Conservation (phyloP, 805 yeast species). For the Candida morakotiae region DNA sequence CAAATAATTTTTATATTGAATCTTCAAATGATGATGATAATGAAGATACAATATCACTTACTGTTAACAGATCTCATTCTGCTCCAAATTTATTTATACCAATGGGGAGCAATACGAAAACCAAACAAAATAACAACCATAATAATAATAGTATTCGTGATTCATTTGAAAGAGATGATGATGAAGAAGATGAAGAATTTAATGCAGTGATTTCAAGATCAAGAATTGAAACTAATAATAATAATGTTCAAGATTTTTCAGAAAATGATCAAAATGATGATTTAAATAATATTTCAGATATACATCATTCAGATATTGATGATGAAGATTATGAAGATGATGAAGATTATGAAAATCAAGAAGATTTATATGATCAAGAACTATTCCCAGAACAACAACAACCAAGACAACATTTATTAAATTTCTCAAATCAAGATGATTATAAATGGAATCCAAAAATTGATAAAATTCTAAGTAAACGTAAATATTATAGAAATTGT, state of each 20-base stretch:
- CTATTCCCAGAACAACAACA: background rate
- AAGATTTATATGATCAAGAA: background rate
- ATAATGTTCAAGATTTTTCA: background rate
- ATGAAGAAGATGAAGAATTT: constrained; percentile 14
- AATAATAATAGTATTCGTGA: constrained; percentile 10
- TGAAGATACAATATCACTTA: background rate
- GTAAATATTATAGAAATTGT: constrained; percentile 46
- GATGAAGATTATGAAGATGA: constrained; percentile 14
- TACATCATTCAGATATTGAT: constrained; percentile 27
- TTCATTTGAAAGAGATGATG: constrained; percentile 17
- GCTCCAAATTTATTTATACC: constrained; percentile 7
- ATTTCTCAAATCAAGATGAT: constrained; percentile 9
- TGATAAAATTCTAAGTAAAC: constrained; percentile 24
- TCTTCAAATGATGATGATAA: no score
- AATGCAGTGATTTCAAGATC: constrained; percentile 10
- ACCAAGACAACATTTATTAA: background rate
- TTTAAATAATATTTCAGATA: constrained; percentile 22
- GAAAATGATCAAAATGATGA: constrained; percentile 27
- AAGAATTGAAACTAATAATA: constrained; percentile 6
- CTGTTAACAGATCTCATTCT: constrained; percentile 8
- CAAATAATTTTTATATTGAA: background rate
- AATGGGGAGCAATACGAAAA: no score
- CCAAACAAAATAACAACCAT: no score
- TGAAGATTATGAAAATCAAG: constrained; percentile 13
- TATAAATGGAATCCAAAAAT: constrained; percentile 48